Percentiles rank a stretch among this genome's conserved stretches.
phyloP scores from a whole-genome alignment of 257 asterid species.

The Plectranthus barbatus region DNA sequence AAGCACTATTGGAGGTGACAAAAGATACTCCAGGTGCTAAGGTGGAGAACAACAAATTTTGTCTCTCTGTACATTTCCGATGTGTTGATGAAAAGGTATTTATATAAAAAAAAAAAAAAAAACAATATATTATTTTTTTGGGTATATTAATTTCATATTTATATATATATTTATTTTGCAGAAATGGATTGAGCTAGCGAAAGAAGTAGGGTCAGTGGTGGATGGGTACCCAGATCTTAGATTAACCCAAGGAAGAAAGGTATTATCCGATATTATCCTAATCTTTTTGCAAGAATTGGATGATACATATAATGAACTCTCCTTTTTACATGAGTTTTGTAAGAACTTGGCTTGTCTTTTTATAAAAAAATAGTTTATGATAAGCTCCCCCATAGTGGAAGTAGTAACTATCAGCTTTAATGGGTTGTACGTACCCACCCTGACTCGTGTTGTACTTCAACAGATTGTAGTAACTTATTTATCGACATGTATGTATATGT shows the following conservation, averaged over 20 bases:
- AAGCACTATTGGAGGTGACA: slow-evolving; percentile 51
- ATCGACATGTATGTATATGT: not conserved
- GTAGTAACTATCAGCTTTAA: slow-evolving; percentile 2
- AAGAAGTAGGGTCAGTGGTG: slow-evolving; percentile 61
- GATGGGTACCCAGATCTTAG: slow-evolving; percentile 75
- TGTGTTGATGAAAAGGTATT: slow-evolving; percentile 86
- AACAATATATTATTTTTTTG: not conserved
- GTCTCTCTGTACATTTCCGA: slow-evolving; percentile 87
- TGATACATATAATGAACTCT: no score
- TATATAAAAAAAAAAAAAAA: not conserved
- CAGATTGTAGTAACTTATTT: not conserved
- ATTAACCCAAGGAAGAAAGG: slow-evolving; percentile 87
- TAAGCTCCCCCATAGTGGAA: not conserved
- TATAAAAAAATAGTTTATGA: not conserved
- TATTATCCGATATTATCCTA: not conserved
- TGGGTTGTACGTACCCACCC: slow-evolving; percentile 6
- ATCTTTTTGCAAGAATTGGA: not conserved
- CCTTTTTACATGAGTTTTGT: not conserved
- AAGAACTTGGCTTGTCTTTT: no score
- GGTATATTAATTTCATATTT: not conserved
- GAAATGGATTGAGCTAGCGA: slow-evolving; percentile 86
- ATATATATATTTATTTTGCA: slow-evolving; percentile 11
- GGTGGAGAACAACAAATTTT: slow-evolving; percentile 87
- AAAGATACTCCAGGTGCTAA: slow-evolving; percentile 62
- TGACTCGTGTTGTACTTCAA: not conserved